These are phyloP conservation scores for Fraxinus pennsylvanica DNA, from an alignment of 257 asterid species.

Conservation along the genomic window DNA sequence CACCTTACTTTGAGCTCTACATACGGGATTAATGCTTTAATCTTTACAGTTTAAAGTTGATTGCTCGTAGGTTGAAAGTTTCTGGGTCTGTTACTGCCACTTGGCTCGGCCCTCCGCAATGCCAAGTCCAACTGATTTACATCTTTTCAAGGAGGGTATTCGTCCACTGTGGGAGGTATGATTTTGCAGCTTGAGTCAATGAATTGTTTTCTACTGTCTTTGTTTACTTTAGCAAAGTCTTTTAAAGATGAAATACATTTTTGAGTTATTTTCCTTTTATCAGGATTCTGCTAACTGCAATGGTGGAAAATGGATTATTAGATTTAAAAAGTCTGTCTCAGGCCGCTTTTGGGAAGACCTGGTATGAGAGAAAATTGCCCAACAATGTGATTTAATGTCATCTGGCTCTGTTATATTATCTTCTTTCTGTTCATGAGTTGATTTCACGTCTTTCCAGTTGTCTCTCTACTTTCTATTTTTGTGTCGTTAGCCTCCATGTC, in stretches of 20 bases:
- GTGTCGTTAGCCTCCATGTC: not conserved
- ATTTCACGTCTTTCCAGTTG: not conserved
- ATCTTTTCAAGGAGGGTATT: slow-evolving; percentile 92
- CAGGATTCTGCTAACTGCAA: slow-evolving; percentile 95
- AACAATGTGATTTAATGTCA: not conserved
- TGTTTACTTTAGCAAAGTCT: not conserved
- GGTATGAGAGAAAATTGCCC: slow-evolving; percentile 41
- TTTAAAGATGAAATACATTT: slow-evolving; percentile 13
- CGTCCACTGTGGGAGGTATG: slow-evolving; percentile 98
- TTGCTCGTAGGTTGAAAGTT: slow-evolving; percentile 70
- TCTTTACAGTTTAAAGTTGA: slow-evolving; percentile 16
- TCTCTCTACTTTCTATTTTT: not conserved
- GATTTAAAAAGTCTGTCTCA: slow-evolving; percentile 83
- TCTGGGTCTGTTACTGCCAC: slow-evolving; percentile 95
- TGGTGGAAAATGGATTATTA: slow-evolving; percentile 97
- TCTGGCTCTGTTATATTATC: not conserved
- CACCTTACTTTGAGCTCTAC: slow-evolving; percentile 12
- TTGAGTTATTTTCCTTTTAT: not conserved
- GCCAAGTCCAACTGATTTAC: slow-evolving; percentile 95
- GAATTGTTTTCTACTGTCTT: not conserved
- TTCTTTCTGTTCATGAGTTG: too few species aligned
- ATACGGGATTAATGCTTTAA: not conserved
- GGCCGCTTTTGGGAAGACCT: slow-evolving; percentile 99
- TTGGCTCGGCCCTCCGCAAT: slow-evolving; percentile 77
- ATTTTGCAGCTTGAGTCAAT: slow-evolving; percentile 22